Base-by-base conservation (phyloP, 1,139 yeast species). In the Suhomyces chickasaworum region DNA sequence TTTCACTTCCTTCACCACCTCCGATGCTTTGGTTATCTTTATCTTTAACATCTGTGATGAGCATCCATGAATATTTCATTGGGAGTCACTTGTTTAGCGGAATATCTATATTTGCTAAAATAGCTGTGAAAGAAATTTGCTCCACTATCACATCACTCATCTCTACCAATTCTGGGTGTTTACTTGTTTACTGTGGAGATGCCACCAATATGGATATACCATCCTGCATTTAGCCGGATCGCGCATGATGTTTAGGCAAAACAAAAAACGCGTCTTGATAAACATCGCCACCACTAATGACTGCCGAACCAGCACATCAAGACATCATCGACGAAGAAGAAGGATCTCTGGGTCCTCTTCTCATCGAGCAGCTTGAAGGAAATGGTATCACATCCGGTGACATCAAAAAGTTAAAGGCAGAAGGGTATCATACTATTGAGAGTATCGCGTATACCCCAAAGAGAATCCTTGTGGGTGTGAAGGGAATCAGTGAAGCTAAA, bases 401-500 rank as follows among this genome's bases (percentile, higher is more conserved):
- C 64, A 77, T 93, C 56, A 83, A 80, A 53, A 91, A 89, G 64
- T 75, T 95, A 46, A 79, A 83, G 55, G 90, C 87, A 38, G 89
- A 86, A 30, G 97, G 98, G 1, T 84, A 78, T 59, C 88, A 87
- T 62, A 93, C 99, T 1, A 95, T 87, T 10, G 97, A 91, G 64
- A 81, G 95, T 38, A 83, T 93, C 49, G 98, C 99, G 2, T 89
- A 89, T 60, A 89, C 95, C 5, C 75, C 98, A 16, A 86, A 87
- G 59, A 84, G 95, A 56, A 83, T 81, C 8, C 73, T 93, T 41
- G 70, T 88, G 41, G 77, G 79, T 5, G 88, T 95, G 41, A 90
- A 89, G 63, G 99, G 99, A 38, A 90, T 93, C 36, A 87, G 96
- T 21, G 99, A 95, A 63, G 93, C 95, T 44, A 95, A 95, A 64